These are phyloP conservation scores for Sistotremastrum niveocremeum DNA, from an alignment of 768 basidiomycete species.

Conservation along the genomic window DNA sequence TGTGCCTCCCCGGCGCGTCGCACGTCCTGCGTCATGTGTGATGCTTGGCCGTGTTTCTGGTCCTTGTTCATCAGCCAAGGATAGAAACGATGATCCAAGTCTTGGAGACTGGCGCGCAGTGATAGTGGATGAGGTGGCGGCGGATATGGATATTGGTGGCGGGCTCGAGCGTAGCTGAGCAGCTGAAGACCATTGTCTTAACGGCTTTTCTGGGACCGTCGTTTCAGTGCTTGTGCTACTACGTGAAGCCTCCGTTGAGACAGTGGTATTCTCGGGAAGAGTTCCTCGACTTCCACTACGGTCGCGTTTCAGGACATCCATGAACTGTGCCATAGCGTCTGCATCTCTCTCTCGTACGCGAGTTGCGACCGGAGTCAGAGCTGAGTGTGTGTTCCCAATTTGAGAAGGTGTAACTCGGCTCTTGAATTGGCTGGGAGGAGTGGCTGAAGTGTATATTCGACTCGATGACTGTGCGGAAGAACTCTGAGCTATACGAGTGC, in stretches of 20 bases:
- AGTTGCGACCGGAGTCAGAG: conserved; percentile 63
- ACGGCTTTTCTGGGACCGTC: conserved; percentile 39
- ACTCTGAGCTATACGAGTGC: not conserved
- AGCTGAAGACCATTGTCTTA: conserved; percentile 67
- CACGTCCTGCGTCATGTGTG: no score
- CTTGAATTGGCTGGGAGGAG: not conserved
- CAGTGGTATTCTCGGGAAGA: conserved; percentile 39
- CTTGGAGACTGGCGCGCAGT: conserved; percentile 19
- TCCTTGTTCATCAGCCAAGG: no score
- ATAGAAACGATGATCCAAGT: no score
- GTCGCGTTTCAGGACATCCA: conserved; percentile 39
- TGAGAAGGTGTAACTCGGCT: not conserved
- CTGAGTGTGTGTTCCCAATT: conserved; percentile 24
- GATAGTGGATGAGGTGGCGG: conserved; percentile 15
- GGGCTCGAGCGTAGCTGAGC: conserved; percentile 52
- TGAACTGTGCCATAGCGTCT: conserved; percentile 78
- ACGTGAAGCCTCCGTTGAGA: not conserved
- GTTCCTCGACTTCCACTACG: conserved; percentile 70
- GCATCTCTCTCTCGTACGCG: conserved; percentile 78
- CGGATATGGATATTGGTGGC: conserved; percentile 20
- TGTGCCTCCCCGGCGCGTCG: no score
- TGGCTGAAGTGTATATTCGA: conserved; percentile 1
- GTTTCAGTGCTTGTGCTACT: conserved; percentile 21
- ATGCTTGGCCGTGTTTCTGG: no score
- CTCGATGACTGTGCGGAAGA: not conserved